phyloP scores from a whole-genome alignment of 495 filamentous ascomycete species.

The Collariella sp. region DNA sequence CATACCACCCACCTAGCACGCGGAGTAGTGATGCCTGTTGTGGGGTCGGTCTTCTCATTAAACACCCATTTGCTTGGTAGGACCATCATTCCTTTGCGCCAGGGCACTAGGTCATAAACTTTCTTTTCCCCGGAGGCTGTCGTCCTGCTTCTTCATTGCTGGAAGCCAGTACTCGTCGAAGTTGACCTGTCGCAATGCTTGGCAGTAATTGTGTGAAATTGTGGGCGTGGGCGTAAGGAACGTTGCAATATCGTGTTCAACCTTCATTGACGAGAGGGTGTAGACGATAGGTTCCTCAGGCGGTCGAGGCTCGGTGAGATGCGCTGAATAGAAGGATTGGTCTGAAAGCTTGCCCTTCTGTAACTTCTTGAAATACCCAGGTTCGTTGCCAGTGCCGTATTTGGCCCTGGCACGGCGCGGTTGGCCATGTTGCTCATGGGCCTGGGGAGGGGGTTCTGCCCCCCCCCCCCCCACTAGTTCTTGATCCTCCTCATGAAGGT shows the following conservation, averaged over 20 bases:
- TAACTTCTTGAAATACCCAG: no score
- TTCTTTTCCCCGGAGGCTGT: background rate
- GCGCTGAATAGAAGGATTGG: no score
- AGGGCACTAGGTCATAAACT: background rate
- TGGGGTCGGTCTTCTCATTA: background rate
- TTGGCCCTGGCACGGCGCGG: no score
- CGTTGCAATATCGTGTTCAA: background rate
- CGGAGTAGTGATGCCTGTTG: background rate
- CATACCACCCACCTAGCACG: background rate
- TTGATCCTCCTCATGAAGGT: no score
- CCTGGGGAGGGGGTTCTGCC: no score
- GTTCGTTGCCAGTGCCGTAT: no score
- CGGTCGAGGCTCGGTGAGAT: no score
- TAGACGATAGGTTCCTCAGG: no score
- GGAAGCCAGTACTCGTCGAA: background rate
- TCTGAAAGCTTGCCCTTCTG: no score
- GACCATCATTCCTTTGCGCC: background rate
- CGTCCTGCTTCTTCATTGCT: background rate
- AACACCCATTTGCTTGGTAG: slow-evolving; percentile 1
- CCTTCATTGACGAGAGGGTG: background rate
- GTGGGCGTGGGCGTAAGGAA: slow-evolving; percentile 27
- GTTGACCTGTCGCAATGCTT: background rate
- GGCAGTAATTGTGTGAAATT: slow-evolving; percentile 22
- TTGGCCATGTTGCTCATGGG: no score
- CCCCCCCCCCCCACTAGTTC: no score